A percentile compares a stretch with the other conserved stretches of the same genome.
phyloP scores from a whole-genome alignment of 345 rosid species.

The Camelina hispida region DNA sequence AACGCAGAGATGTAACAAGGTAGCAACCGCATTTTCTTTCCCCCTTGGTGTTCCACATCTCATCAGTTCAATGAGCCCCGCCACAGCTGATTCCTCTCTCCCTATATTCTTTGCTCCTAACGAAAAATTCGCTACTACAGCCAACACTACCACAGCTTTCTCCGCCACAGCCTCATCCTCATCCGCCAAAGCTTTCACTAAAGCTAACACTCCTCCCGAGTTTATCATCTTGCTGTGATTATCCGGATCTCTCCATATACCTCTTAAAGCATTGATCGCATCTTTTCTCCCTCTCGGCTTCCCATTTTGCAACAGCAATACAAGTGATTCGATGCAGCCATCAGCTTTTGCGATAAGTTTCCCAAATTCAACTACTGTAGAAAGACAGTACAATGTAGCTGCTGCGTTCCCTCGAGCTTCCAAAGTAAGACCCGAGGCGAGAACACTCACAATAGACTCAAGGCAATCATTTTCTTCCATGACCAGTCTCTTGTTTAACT shows the following conservation, averaged over 20 bases:
- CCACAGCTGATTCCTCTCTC: constrained; percentile 64
- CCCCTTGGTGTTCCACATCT: constrained; percentile 84
- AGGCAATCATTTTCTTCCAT: no score
- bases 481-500: no score
- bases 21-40: constrained; percentile 86
- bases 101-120: constrained; percentile 72
- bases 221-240: constrained; percentile 66
- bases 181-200: constrained; percentile 63
- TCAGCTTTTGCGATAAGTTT: no score
- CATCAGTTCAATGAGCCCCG: constrained; percentile 54
- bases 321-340: no score
- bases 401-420: no score
- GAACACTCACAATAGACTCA: no score
- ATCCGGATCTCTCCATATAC: constrained; percentile 69
- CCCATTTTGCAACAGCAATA: no score
- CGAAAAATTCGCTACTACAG: constrained; percentile 58
- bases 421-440: no score
- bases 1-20: constrained; percentile 78
- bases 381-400: no score
- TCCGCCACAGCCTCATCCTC: constrained; percentile 69
- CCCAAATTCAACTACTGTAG: no score
- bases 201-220: constrained; percentile 58
- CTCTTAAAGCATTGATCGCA: constrained; percentile 66
- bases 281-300: constrained; percentile 79
- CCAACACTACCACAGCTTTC: constrained; percentile 76